A percentile compares a stretch with the other conserved stretches of the same genome.
Evolutionary conservation across 2,329 filamentous ascomycete species (phyloP).

Genomic region (Leptographium wingfieldii): DNA sequence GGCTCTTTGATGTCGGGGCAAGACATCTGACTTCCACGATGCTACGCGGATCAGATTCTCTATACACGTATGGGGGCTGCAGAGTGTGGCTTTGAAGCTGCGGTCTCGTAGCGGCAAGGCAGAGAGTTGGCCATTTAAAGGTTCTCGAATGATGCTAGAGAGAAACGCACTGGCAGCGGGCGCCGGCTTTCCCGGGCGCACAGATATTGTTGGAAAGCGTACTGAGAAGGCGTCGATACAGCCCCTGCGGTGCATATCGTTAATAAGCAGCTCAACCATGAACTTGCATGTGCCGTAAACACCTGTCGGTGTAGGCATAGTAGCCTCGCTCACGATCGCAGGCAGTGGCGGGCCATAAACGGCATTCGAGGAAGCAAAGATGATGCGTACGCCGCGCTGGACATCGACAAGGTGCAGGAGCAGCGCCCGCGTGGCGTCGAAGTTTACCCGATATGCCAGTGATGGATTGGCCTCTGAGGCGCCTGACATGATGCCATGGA

Average conservation of each 20-base stretch:
- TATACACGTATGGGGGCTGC: constrained; percentile 37
- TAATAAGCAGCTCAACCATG: constrained; percentile 47
- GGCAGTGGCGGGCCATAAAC: constrained; percentile 49
- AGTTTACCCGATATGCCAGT: constrained; percentile 45
- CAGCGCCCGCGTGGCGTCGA: constrained; percentile 43
- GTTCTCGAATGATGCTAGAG: constrained; percentile 52
- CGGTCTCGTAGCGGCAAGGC: constrained; percentile 39
- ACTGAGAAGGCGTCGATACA: constrained; percentile 44
- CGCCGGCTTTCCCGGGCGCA: constrained; percentile 46
- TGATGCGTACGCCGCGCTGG: constrained; percentile 41
- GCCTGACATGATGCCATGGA: constrained; percentile 57
- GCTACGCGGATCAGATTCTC: constrained; percentile 39
- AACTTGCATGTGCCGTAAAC: constrained; percentile 52
- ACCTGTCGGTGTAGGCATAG: constrained; percentile 45
- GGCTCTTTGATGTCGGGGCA: constrained; percentile 34
- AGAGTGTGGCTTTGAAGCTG: constrained; percentile 38
- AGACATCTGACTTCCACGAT: constrained; percentile 22
- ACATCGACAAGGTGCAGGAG: constrained; percentile 33
- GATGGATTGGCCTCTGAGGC: constrained; percentile 50
- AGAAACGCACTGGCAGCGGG: constrained; percentile 51
- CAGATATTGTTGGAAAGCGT: constrained; percentile 48
- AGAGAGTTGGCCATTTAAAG: constrained; percentile 40
- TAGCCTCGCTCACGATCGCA: constrained; percentile 33
- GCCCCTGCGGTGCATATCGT: constrained; percentile 48
- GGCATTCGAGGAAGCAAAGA: constrained; percentile 50